Conservation (phyloP, 805 yeast species). For the Saccharomyces mikatae region DNA sequence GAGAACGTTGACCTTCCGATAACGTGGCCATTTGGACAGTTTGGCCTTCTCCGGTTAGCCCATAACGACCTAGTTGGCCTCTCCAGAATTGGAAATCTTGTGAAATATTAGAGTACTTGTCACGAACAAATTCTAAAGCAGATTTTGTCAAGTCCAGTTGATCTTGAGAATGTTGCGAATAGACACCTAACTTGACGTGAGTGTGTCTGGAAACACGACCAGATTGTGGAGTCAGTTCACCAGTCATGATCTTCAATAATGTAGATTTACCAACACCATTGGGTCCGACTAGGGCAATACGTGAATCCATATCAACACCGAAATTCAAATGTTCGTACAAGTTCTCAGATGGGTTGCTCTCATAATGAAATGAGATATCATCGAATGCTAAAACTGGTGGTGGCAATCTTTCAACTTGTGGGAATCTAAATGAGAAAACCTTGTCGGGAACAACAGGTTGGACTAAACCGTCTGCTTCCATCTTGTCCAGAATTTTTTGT, state of each 20-base stretch:
- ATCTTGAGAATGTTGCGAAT: constrained; percentile 98
- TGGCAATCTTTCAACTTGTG: constrained; percentile 92
- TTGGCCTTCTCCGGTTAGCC: constrained; percentile 98
- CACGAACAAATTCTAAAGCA: constrained; percentile 94
- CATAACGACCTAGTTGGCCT: constrained; percentile 94
- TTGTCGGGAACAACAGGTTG: constrained; percentile 88
- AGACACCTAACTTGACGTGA: constrained; percentile 95
- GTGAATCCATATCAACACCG: constrained; percentile 99
- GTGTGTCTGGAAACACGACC: constrained; percentile 97
- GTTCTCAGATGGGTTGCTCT: constrained; percentile 74
- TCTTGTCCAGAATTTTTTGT: constrained; percentile 97
- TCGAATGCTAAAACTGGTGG: constrained; percentile 98
- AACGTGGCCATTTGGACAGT: constrained; percentile 97
- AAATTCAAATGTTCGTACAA: constrained; percentile 85
- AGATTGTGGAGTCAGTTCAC: constrained; percentile 76
- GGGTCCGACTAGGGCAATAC: constrained; percentile 96
- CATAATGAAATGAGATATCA: constrained; percentile 87
- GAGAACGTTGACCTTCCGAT: constrained; percentile 98
- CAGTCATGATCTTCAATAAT: constrained; percentile 91
- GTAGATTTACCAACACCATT: constrained; percentile 99
- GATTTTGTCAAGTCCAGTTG: constrained; percentile 93
- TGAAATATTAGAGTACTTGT: constrained; percentile 78
- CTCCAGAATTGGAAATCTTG: constrained; percentile 99
- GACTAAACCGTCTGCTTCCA: constrained; percentile 98
- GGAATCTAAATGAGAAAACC: constrained; percentile 89